These are phyloP conservation scores for Drechslerella stenobrocha DNA, from an alignment of 2,329 filamentous ascomycete genomes.

Conservation along the genomic window DNA sequence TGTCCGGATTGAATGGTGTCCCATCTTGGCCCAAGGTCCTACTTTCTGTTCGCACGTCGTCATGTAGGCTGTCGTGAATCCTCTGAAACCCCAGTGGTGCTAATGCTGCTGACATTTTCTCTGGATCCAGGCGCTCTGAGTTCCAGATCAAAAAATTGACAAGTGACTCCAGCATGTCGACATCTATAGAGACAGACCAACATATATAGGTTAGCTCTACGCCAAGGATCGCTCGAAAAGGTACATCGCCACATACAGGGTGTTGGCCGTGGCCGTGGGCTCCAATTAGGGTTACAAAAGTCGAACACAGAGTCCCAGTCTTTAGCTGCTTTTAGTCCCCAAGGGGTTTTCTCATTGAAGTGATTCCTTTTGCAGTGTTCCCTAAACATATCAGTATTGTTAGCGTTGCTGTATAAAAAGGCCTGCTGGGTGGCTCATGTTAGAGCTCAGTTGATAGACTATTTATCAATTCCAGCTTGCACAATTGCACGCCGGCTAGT, in stretches of 20 bases:
- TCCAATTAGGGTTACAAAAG: slow-evolving; percentile 22
- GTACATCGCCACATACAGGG: slow-evolving; percentile 10
- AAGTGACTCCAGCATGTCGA: slow-evolving; percentile 10
- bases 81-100: no score
- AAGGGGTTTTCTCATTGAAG: slow-evolving; percentile 1
- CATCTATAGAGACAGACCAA: neutral
- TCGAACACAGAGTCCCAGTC: slow-evolving; percentile 21
- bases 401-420: no score
- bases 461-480: no score
- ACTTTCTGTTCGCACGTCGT: no score
- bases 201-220: neutral
- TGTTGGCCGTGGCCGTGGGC: slow-evolving; percentile 4
- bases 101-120: no score
- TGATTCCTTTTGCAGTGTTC: slow-evolving; percentile 32
- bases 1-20: no score
- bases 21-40: no score
- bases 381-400: neutral
- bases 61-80: no score
- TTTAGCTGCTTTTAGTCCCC: slow-evolving; percentile 2
- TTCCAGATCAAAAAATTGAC: slow-evolving; percentile 19
- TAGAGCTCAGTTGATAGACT: no score
- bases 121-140: no score
- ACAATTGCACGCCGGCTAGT: no score
- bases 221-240: neutral
- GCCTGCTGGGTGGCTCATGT: no score